Base-by-base conservation (phyloP, 179 eudicot genomes). In the Drosera spatulata region DNA sequence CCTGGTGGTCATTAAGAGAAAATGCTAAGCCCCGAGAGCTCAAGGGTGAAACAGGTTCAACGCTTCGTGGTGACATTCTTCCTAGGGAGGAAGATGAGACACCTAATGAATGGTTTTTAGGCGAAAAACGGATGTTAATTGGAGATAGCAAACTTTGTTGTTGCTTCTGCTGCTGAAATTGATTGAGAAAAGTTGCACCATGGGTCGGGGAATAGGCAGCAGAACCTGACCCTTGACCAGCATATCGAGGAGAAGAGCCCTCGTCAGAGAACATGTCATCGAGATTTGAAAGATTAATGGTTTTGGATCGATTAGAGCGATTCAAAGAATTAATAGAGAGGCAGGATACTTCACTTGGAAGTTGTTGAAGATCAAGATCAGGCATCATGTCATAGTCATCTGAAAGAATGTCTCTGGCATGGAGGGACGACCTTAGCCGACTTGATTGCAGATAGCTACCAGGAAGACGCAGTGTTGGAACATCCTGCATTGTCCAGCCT, bases 41-140 rank as follows among this genome's bases (percentile, higher is more conserved):
- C 73, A 73, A 61, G 3, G 88, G 94, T 8, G 94, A 86, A 54
- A 77, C 69, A 39, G 94, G 86, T 41, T 83, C 94, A 68, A 83
- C 62, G n/a, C 63, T 63, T 61, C 82, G 72, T 14, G 93, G 88
- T 49, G 93, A 80, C 82, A 80, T 77, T 59, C 79, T 55, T 10
- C 72, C 71, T 61, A 72, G 76, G 60, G 74, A 43, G n/a, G 74
- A 65, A 40, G 80, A 41, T 55, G 75, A 69, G 8, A 68, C 77
- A n/a, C 33, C 33, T 22, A 22, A 22, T 22, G 33, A 22, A 22
- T 41, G 55, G 12, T 61, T 49, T 39, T 68, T 72, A 15, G 72
- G 76, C 22, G 76, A 67, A 61, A 62, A 72, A 50, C 53, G 53
- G 38, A 71, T 72, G 45, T 67, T 72, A 14, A 67, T 72, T 7